Percentiles rank a stretch among this genome's conserved stretches.
These are phyloP conservation scores for Eutrema yunnanense DNA, from an alignment of 345 rosid species.

Conservation along the genomic window DNA sequence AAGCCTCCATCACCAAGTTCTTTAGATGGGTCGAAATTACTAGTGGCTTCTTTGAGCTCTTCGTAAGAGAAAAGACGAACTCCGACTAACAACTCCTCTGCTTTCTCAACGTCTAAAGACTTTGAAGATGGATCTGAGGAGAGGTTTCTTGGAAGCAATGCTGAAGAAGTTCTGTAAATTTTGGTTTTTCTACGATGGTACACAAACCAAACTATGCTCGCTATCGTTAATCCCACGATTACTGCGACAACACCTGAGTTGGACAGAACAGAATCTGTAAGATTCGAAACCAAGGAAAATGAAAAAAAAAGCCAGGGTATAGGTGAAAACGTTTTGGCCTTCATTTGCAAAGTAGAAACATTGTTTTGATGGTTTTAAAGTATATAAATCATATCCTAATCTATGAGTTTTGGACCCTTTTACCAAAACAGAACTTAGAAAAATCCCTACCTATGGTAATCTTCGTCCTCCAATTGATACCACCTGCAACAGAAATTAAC, in stretches of 20 bases:
- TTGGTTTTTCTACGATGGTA: slow-evolving; percentile 30
- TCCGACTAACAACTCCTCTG: slow-evolving; percentile 31
- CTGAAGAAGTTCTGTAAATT: slow-evolving; percentile 25
- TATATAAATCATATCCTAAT: too few relatives aligned
- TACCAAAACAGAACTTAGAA: background rate
- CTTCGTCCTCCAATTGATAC: background rate
- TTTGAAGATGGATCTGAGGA: slow-evolving; percentile 38
- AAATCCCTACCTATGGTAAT: slow-evolving; percentile 26
- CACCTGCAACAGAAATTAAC: background rate
- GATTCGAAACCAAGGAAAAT: too few relatives aligned
- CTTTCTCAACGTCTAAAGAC: slow-evolving; percentile 42
- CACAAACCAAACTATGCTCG: background rate
- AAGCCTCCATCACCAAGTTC: slow-evolving; percentile 97
- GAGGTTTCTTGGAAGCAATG: slow-evolving; percentile 30
- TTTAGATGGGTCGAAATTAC: slow-evolving; percentile 52
- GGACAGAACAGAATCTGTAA: too few relatives aligned
- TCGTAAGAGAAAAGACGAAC: slow-evolving; percentile 51
- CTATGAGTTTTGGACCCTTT: too few relatives aligned
- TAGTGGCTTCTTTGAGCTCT: slow-evolving; percentile 70
- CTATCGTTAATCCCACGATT: slow-evolving; percentile 5
- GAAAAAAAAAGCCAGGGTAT: background rate
- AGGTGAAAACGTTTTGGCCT: background rate
- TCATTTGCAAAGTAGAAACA: background rate
- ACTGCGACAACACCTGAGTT: slow-evolving; percentile 19
- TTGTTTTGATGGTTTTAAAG: too few relatives aligned